phyloP scores from a whole-genome alignment of 345 rosid species.

The Garcia nutans region DNA sequence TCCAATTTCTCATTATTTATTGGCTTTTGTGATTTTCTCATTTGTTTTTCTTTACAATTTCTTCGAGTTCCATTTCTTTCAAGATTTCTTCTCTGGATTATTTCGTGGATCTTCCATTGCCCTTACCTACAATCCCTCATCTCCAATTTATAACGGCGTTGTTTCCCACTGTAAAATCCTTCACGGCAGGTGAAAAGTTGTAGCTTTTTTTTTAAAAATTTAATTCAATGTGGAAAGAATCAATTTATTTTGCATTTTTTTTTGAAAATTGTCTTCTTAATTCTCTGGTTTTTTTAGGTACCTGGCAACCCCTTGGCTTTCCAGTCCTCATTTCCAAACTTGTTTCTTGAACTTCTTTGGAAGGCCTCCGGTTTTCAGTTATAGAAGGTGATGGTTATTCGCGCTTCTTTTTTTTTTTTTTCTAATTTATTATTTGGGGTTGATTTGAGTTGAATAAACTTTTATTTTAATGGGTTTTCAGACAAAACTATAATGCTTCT shows the following conservation, averaged over 20 bases:
- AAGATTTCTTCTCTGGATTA: constrained; percentile 42
- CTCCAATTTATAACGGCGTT: constrained; percentile 52
- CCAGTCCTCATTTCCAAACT: constrained; percentile 88
- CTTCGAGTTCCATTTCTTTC: constrained; percentile 69
- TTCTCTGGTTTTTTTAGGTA: constrained; percentile 38
- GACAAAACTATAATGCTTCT: constrained; percentile 63
- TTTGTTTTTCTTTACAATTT: constrained; percentile 52
- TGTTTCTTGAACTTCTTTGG: constrained; percentile 64
- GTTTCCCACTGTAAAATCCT: constrained; percentile 67
- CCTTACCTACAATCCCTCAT: constrained; percentile 45
- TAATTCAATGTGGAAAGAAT: too few species aligned
- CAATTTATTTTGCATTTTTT: not conserved
- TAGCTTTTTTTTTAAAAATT: constrained; percentile 2
- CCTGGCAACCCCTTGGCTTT: constrained; percentile 72
- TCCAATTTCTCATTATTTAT: constrained; percentile 53
- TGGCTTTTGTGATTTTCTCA: constrained; percentile 38
- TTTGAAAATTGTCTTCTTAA: too few species aligned
- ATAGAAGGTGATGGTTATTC: constrained; percentile 49
- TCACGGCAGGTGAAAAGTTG: constrained; percentile 53
- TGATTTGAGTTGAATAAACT: not conserved
- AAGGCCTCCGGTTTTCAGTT: constrained; percentile 70
- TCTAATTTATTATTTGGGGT: not conserved
- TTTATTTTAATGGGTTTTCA: constrained; percentile 24
- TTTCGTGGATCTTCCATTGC: constrained; percentile 41
- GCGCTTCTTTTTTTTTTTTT: not conserved